These are phyloP conservation scores for Beta macrorhiza DNA, from an alignment of 179 eudicot species.

Conservation along the genomic window DNA sequence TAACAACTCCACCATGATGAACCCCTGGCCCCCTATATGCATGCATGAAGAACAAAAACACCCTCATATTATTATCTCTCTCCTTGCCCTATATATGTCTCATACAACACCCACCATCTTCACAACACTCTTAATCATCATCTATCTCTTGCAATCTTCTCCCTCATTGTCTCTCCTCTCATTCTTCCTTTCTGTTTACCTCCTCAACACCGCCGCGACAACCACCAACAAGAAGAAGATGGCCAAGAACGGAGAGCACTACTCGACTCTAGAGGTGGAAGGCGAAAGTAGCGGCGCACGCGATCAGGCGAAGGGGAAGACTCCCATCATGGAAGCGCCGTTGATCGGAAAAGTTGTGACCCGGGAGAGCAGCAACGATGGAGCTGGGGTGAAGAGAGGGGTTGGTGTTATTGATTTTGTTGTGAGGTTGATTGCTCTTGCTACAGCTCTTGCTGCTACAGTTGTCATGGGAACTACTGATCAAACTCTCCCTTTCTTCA, in stretches of 20 bases:
- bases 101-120: constrained; percentile 1
- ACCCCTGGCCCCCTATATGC: not conserved
- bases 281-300: constrained; percentile 20
- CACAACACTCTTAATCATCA: constrained; percentile 20
- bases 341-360: constrained; percentile 35
- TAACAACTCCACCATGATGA: constrained; percentile 18
- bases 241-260: constrained; percentile 25
- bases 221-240: constrained; percentile 1
- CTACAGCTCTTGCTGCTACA: constrained; percentile 65
- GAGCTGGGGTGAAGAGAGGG: constrained; percentile 49
- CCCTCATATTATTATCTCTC: not conserved
- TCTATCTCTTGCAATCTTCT: constrained; percentile 4
- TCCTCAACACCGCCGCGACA: not conserved
- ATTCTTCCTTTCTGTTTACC: not conserved
- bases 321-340: constrained; percentile 40
- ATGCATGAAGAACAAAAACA: not conserved
- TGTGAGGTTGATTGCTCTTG: constrained; percentile 58
- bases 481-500: constrained; percentile 79
- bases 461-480: constrained; percentile 82
- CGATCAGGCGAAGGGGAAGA: constrained; percentile 32
- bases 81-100: constrained; percentile 19
- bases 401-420: constrained; percentile 66
- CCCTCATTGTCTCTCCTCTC: not conserved
- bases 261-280: constrained; percentile 34
- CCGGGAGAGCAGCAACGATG: not conserved